Evolutionary conservation across 2,329 filamentous ascomycete species (phyloP).

Genomic region (Cercospora zeae-maydis): DNA sequence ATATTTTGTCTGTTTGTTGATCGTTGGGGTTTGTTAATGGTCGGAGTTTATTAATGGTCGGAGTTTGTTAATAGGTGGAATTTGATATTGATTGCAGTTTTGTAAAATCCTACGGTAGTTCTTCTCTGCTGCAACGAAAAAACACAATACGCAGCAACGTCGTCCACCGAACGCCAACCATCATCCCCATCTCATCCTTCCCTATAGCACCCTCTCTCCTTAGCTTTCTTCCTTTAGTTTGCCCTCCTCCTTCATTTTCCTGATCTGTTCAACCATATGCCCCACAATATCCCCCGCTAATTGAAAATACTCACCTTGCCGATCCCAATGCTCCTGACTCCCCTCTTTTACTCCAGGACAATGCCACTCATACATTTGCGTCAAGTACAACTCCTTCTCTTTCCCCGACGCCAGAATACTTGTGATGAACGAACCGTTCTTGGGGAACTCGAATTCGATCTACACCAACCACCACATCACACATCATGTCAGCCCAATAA

Average conservation of each 20-base stretch:
- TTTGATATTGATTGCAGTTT: too few species aligned
- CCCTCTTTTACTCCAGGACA: slow-evolving; percentile 5
- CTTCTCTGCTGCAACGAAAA: too few species aligned
- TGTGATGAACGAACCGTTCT: slow-evolving; percentile 1
- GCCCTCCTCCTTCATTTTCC: slow-evolving; percentile 4
- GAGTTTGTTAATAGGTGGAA: too few species aligned
- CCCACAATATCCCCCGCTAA: slow-evolving; percentile 2
- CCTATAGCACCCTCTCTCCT: background rate
- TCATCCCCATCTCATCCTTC: background rate
- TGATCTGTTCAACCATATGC: background rate
- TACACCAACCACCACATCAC: background rate
- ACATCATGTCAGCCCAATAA: background rate
- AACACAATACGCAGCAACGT: too few species aligned
- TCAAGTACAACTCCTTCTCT: slow-evolving; percentile 1
- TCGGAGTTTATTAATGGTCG: too few species aligned
- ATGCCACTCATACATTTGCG: slow-evolving; percentile 10
- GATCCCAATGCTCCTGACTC: slow-evolving; percentile 6
- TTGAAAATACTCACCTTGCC: slow-evolving; percentile 1
- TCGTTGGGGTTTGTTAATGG: too few species aligned
- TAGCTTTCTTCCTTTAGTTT: background rate
- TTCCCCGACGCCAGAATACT: slow-evolving; percentile 8
- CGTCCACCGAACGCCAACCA: background rate
- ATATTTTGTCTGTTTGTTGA: too few species aligned
- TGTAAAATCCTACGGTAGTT: too few species aligned
- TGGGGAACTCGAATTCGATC: slow-evolving; percentile 8